Evolutionary conservation across 2,329 filamentous ascomycete genomes (phyloP).

Genomic region (Gyromitra esculenta): DNA sequence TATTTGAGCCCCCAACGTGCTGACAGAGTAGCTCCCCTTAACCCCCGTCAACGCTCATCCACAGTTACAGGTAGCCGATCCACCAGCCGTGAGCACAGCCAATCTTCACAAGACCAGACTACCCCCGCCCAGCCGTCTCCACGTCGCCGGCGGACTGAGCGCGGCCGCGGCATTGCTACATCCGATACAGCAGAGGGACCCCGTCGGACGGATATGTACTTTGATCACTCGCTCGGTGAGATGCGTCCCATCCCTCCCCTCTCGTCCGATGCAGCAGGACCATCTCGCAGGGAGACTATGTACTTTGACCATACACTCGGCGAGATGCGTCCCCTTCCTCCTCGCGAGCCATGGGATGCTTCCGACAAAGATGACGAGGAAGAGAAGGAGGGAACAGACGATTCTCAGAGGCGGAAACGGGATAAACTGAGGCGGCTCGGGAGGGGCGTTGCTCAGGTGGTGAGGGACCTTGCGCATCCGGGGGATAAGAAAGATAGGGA

Average conservation of each 20-base stretch:
- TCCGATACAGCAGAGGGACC: neutral
- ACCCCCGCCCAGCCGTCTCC: neutral
- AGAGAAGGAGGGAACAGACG: neutral
- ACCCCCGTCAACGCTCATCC: neutral
- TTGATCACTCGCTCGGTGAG: neutral
- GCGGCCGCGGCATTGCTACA: constrained; percentile 5
- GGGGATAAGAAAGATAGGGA: neutral
- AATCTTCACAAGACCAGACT: neutral
- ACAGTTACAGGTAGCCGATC: neutral
- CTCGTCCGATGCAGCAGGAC: neutral
- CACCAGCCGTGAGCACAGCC: neutral
- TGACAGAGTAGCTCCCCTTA: neutral
- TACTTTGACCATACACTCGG: neutral
- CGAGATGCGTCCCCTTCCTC: constrained; percentile 2
- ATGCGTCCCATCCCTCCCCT: constrained; percentile 1
- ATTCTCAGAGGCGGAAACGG: neutral
- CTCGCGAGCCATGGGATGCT: neutral
- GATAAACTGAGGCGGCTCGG: constrained; percentile 1
- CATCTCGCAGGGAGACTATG: neutral
- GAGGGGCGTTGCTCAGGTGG: neutral
- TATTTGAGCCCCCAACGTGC: neutral
- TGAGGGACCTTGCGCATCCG: neutral
- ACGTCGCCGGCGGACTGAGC: neutral
- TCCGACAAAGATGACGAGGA: neutral
- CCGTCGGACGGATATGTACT: constrained; percentile 15